Base-by-base conservation (phyloP, 2,329 filamentous ascomycete genomes). In the Rugonectria rugulosa region DNA sequence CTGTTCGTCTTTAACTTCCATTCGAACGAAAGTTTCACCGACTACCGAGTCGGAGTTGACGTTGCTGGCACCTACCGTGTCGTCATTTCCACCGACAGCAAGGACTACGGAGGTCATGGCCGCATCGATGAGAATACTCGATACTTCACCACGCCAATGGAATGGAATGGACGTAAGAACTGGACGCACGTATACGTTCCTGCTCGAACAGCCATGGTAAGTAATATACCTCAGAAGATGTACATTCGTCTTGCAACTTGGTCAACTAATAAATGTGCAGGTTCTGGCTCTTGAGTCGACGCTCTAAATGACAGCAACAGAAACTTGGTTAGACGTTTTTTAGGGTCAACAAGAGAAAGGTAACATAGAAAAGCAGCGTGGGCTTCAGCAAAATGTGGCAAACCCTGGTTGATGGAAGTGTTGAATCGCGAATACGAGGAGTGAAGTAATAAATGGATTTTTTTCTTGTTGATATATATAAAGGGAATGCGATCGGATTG, bases 1-100 rank as follows among this genome's bases (percentile, higher is more conserved):
- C 80, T 99, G 10, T 99, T 93, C 81, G 83, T 97, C 66, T 98
- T 99, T 83, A 99, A 99, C 77, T 97, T 98, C 81, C 88, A 98
- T 72, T 87, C 91, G 0, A 85, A 84, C 23, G 78, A 88, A 64
- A 97, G 92, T 74, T 99, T 90, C 76, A 88, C 88, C 10, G 95
- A 98, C 75, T 99, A 97, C 73, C 87, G 94, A 31, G 88, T 99
- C 41, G 95, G 95, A 15, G 82, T 99, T 32, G 92, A 98, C 46
- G 80, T 86, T 17, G 77, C 89, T 4, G 95, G 95, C 32, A 96
- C 91, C 2, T 99, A 99, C 75, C 84, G 86, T 51, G 87, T 97
- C 50, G 88, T 97, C 4, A 80, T 99, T 37, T 92, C 94, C 73
- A 88, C 88, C 0, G 95, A 99, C 72, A 80, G 82, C 43, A 81